Evolutionary conservation across 495 filamentous ascomycete species (phyloP).

Genomic region (Penicillium waksmanii): DNA sequence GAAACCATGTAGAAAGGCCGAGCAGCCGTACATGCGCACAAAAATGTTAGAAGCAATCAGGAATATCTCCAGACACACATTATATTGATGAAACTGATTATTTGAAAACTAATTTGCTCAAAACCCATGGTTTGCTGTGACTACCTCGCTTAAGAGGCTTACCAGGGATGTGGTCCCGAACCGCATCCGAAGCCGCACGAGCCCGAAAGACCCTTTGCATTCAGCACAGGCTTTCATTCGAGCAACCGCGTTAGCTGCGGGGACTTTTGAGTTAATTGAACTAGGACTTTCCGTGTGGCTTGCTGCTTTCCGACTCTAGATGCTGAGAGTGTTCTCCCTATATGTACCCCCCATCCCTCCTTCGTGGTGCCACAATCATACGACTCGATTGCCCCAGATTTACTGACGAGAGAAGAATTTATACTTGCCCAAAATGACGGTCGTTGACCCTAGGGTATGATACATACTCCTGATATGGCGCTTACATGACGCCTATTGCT

Average conservation of each 20-base stretch:
- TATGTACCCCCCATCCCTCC: conserved; percentile 8
- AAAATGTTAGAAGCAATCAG: no score
- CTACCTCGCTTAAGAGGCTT: conserved; percentile 10
- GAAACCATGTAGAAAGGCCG: no score
- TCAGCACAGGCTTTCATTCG: conserved; percentile 6
- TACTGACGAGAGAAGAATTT: not conserved
- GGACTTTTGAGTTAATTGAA: not conserved
- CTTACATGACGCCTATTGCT: no score
- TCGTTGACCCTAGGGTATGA: conserved; percentile 18
- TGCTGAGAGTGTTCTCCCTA: conserved; percentile 15
- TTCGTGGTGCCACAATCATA: conserved; percentile 3
- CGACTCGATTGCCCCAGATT: conserved; percentile 6
- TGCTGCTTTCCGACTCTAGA: conserved; percentile 10
- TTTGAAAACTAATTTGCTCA: no score
- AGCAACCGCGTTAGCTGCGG: conserved; percentile 8
- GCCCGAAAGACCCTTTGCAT: conserved; percentile 18
- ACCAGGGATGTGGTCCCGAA: conserved; percentile 30
- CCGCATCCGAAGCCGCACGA: conserved; percentile 21
- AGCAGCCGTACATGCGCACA: no score
- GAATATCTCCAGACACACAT: no score
- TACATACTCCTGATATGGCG: not conserved
- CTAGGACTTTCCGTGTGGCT: conserved; percentile 9
- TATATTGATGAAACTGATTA: no score
- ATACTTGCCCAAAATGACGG: conserved; percentile 10
- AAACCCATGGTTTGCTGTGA: not conserved